A percentile compares a stretch with the other conserved stretches of the same genome.
Evolutionary conservation across 192 early-diverging fungal genomes (phyloP).

Genomic region (Chytriomyces hyalinus): DNA sequence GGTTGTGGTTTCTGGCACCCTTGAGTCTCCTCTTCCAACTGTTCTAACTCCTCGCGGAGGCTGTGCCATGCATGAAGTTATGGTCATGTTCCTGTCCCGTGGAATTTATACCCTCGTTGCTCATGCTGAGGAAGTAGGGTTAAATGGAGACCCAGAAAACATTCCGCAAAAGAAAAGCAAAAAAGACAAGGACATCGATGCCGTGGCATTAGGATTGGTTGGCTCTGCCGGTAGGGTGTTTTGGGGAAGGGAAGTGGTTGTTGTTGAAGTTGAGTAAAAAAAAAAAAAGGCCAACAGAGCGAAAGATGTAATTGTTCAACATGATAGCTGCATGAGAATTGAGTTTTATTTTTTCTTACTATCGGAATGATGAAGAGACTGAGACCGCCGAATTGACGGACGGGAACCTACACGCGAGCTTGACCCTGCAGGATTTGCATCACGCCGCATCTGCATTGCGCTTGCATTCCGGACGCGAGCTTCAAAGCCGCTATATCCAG

Average conservation of each 20-base stretch:
- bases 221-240: conserved; percentile 16
- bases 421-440: no score
- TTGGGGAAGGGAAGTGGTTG: conserved; percentile 19
- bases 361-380: not conserved
- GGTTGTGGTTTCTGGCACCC: conserved; percentile 24
- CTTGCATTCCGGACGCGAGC: no score
- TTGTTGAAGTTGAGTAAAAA: conserved; percentile 18
- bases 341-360: not conserved
- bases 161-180: conserved; percentile 32
- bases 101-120: conserved; percentile 34
- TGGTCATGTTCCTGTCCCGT: conserved; percentile 34
- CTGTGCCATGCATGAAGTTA: conserved; percentile 13
- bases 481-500: not conserved
- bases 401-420: no score
- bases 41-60: not conserved
- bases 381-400: no score
- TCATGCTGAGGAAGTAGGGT: conserved; percentile 21
- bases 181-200: conserved; percentile 27
- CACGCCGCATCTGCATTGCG: no score
- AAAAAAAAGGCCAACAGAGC: no score
- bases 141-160: conserved; percentile 1
- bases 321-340: no score
- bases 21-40: conserved; percentile 18
- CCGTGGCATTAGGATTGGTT: conserved; percentile 17
- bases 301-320: no score